Percentiles rank a stretch among this genome's conserved stretches.
Evolutionary conservation across 2,329 filamentous ascomycete species (phyloP).

Genomic region (Diaporthe nobilis): DNA sequence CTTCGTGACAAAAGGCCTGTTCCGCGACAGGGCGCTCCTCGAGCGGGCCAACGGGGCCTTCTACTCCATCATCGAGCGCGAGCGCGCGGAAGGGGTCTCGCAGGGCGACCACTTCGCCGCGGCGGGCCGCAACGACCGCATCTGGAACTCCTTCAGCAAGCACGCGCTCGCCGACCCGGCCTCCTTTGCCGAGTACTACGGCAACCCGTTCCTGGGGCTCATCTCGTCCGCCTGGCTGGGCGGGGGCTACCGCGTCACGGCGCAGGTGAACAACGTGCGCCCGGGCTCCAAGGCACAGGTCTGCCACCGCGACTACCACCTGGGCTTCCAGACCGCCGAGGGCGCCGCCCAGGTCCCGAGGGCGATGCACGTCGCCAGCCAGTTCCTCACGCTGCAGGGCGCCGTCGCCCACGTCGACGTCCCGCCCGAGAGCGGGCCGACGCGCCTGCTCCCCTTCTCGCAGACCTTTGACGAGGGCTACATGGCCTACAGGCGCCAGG

Average conservation of each 20-base stretch:
- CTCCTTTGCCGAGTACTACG: slow-evolving; percentile 71
- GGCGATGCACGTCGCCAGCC: slow-evolving; percentile 66
- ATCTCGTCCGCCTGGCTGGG: slow-evolving; percentile 71
- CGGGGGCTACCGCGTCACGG: slow-evolving; percentile 71
- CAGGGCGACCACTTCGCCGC: slow-evolving; percentile 74
- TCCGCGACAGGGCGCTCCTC: slow-evolving; percentile 58
- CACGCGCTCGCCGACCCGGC: slow-evolving; percentile 66
- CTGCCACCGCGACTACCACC: slow-evolving; percentile 74
- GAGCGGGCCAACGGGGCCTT: slow-evolving; percentile 63
- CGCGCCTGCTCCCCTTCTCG: slow-evolving; percentile 72
- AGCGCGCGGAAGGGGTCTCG: slow-evolving; percentile 52
- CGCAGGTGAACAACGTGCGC: slow-evolving; percentile 74
- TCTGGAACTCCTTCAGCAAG: slow-evolving; percentile 78
- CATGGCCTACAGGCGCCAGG: slow-evolving; percentile 67
- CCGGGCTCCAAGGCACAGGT: slow-evolving; percentile 71
- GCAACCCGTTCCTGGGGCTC: slow-evolving; percentile 69
- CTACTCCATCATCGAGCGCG: slow-evolving; percentile 61
- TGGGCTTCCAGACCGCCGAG: slow-evolving; percentile 71
- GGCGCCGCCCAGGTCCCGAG: slow-evolving; percentile 63
- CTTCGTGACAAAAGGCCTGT: slow-evolving; percentile 69
- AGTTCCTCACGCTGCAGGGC: slow-evolving; percentile 73
- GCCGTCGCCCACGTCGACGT: slow-evolving; percentile 75
- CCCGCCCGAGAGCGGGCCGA: slow-evolving; percentile 70
- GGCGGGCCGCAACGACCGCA: slow-evolving; percentile 69
- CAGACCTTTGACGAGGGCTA: slow-evolving; percentile 71